Evolutionary conservation across 2,329 filamentous ascomycete species (phyloP).

Genomic region (Aspergillus sojae): DNA sequence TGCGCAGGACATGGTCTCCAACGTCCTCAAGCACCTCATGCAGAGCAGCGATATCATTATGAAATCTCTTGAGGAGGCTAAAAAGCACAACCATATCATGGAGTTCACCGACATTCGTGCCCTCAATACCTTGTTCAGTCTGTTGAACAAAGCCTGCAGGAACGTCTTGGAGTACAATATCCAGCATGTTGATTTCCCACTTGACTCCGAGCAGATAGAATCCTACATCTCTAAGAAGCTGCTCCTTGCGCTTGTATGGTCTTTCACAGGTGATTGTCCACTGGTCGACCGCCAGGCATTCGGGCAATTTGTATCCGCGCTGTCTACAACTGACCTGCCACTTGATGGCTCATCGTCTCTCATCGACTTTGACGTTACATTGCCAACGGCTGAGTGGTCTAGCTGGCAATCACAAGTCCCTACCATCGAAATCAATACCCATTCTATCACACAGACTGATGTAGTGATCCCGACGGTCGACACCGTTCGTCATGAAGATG

Average conservation of each 20-base stretch:
- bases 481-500: constrained; percentile 95
- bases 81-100: constrained; percentile 92
- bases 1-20: constrained; percentile 77
- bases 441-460: constrained; percentile 96
- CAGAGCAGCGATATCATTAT: constrained; percentile 79
- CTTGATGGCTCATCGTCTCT: constrained; percentile 75
- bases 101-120: constrained; percentile 91
- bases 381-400: constrained; percentile 86
- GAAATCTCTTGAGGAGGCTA: constrained; percentile 74
- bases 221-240: constrained; percentile 91
- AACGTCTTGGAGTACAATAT: constrained; percentile 95
- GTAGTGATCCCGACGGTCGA: constrained; percentile 97
- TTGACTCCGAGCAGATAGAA: constrained; percentile 88
- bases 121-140: constrained; percentile 88
- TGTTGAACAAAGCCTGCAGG: constrained; percentile 90
- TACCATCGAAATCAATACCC: constrained; percentile 93
- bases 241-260: constrained; percentile 90
- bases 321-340: constrained; percentile 85
- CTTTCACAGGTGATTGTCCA: constrained; percentile 91
- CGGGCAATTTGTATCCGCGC: constrained; percentile 77
- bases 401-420: constrained; percentile 96
- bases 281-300: constrained; percentile 84
- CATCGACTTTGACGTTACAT: constrained; percentile 90
- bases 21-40: constrained; percentile 74
- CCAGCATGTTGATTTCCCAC: constrained; percentile 89